Conservation (phyloP, 2,329 filamentous ascomycete species). For the Penicillium sp. region DNA sequence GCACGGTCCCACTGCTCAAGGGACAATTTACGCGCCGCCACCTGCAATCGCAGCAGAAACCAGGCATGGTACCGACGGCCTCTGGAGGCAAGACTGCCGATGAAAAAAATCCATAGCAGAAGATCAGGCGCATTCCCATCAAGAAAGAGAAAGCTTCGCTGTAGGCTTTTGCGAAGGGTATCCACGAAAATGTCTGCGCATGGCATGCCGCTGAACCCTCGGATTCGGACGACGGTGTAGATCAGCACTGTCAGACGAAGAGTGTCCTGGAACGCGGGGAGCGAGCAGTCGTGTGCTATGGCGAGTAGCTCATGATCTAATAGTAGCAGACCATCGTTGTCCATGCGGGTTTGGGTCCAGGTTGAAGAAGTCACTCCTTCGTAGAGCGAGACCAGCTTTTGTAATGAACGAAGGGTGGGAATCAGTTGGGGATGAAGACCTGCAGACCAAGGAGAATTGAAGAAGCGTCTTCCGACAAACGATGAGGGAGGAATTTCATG, state of each 20-base stretch:
- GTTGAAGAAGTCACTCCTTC: conserved; percentile 4
- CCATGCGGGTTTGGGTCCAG: conserved; percentile 11
- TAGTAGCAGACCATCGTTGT: conserved; percentile 15
- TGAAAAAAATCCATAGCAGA: conserved; percentile 13
- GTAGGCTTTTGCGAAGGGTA: conserved; percentile 5
- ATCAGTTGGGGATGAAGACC: conserved; percentile 3
- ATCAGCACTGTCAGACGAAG: conserved; percentile 9
- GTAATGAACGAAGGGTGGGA: conserved; percentile 4
- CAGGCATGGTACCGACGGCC: conserved; percentile 8
- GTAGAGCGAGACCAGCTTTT: conserved; percentile 12
- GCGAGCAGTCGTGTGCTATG: background rate
- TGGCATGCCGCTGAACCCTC: conserved; percentile 11
- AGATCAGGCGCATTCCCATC: conserved; percentile 6
- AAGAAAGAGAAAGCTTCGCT: background rate
- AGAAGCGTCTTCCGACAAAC: conserved; percentile 6
- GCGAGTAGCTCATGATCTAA: conserved; percentile 7
- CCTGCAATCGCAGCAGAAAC: conserved; percentile 9
- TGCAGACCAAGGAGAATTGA: conserved; percentile 8
- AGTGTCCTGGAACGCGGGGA: conserved; percentile 10
- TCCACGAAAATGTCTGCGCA: conserved; percentile 8
- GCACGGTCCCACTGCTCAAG: conserved; percentile 10
- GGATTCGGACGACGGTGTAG: conserved; percentile 11
- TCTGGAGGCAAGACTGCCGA: conserved; percentile 14
- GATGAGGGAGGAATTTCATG: background rate
- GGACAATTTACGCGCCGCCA: conserved; percentile 1